Evolutionary conservation across 352 stramenopile genomes (phyloP), one percentile per base, ranked within the genome.

Genomic region (Blastocystis sp.): DNA sequence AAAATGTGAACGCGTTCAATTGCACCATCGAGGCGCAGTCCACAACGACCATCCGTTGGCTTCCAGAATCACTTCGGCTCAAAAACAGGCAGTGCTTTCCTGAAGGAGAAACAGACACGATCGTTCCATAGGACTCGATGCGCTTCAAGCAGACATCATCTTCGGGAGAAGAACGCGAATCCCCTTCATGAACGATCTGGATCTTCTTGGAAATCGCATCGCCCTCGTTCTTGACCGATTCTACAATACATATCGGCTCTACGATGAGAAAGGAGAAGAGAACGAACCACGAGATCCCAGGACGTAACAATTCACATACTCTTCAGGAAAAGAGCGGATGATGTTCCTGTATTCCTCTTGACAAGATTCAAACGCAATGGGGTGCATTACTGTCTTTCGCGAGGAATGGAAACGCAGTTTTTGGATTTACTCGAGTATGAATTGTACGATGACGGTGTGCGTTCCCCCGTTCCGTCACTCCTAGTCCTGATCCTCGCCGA

Each of bases 361-460:
- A 16, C 9, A 16, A 16, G 45, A 55, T 19, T 55, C 45, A 16
- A 55, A 55, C 6, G 45, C 9, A 6, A 55, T 55, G 45, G 6
- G 16, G 45, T 55, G 9, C 45, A 55, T 55, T 55, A 19, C 45
- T 55, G 45, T 55, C 16, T 55, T 6, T 55, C 45, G 45, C 16
- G 16, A 16, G 6, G 16, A 19, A 55, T 55, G 45, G 45, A 55
- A 55, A 6, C 16, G 45, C 45, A 16, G 6, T 55, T 55, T 55
- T 55, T 16, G 45, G 45, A 55, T 6, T 55, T 55, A 16, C 45
- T 55, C 6, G 45, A 55, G 45, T 55, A 85, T 85, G 74, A 85
- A 50, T 29, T 85, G 37, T 85, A 55, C 37, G 74, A 85, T 67
- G 74, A 85, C 29, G 74, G 74, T 85, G 51, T 9, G 3, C 50